Base-by-base conservation (phyloP, 2,329 filamentous ascomycete species). In the Ramularia collo-cygni region DNA sequence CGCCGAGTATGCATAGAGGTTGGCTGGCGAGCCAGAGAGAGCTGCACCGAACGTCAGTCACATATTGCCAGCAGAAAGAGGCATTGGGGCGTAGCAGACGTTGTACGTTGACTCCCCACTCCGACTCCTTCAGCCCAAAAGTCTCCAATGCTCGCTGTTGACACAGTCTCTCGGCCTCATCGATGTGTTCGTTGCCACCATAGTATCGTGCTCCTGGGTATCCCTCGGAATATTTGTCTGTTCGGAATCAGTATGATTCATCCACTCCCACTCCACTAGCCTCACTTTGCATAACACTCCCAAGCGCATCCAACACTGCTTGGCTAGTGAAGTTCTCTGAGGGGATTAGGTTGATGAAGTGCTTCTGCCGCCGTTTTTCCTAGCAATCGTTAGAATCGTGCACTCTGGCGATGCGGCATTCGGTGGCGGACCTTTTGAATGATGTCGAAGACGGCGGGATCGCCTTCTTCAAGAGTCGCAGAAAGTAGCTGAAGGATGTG, bases 211-310 rank as follows among this genome's bases (percentile, higher is more conserved):
- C 92, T 64, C 92, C 92, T 54, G 92, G 92, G 68, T 95, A 95
- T 53, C 92, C 92, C 76, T 98, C 92, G 13, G 88, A 95, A 79
- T 98, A 98, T 75, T 98, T 98, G 79, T 98, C n/a, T n/a, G n/a
- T n/a, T n/a, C n/a, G n/a, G n/a, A n/a, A 30, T 37, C 32, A 37
- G 17, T 26, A 13, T 35, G 6, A 29, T n/a, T 4, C 21, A n/a
- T 12, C 27, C 17, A 18, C 15, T 27, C 24, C 26, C 17, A 12
- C 8, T 35, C n/a, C 9, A 8, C 28, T n/a, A n/a, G 6, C 17
- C 8, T 35, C 13, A 31, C 38, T 71, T 69, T 62, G 87, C 85
- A 92, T 93, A 65, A 85, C 83, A 43, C 81, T 89, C 60, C 92
- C 92, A 53, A 98, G 81, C 46, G 92, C 92, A 72, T 98, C 89